Evolutionary conservation across 2,329 filamentous ascomycete genomes (phyloP).

Genomic region (Aspergillus amoenus): DNA sequence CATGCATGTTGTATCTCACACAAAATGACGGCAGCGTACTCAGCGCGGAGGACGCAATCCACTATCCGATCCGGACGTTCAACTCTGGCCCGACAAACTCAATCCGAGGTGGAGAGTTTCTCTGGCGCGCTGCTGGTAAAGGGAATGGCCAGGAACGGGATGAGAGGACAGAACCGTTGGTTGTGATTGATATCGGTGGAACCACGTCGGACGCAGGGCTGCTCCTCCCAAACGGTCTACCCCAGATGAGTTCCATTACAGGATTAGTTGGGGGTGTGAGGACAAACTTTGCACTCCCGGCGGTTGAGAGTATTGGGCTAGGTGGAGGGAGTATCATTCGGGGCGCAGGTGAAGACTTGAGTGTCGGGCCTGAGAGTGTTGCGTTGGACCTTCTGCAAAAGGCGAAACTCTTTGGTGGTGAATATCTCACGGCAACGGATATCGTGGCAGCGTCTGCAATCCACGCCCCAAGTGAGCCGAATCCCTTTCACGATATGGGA

Average conservation of each 20-base stretch:
- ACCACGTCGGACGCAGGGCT: slow-evolving; percentile 66
- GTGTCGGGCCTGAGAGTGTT: slow-evolving; percentile 63
- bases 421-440: slow-evolving; percentile 60
- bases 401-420: slow-evolving; percentile 58
- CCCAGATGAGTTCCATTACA: slow-evolving; percentile 31
- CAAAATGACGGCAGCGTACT: slow-evolving; percentile 55
- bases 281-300: slow-evolving; percentile 10
- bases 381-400: slow-evolving; percentile 57
- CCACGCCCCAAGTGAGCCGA: background rate
- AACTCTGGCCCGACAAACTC: slow-evolving; percentile 55
- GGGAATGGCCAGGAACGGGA: background rate
- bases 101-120: slow-evolving; percentile 45
- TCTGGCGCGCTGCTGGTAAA: slow-evolving; percentile 2
- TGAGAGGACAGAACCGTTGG: slow-evolving; percentile 2
- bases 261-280: slow-evolving; percentile 9
- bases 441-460: slow-evolving; percentile 39
- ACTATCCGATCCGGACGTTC: slow-evolving; percentile 53
- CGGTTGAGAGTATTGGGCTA: slow-evolving; percentile 9
- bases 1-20: slow-evolving; percentile 47
- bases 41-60: slow-evolving; percentile 46
- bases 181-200: slow-evolving; percentile 67
- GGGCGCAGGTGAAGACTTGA: slow-evolving; percentile 44
- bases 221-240: slow-evolving; percentile 61
- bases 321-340: slow-evolving; percentile 10
- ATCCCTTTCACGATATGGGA: slow-evolving; percentile 3